Evolutionary conservation across 2,329 filamentous ascomycete genomes (phyloP).

Genomic region (Cytospora paraplurivora): DNA sequence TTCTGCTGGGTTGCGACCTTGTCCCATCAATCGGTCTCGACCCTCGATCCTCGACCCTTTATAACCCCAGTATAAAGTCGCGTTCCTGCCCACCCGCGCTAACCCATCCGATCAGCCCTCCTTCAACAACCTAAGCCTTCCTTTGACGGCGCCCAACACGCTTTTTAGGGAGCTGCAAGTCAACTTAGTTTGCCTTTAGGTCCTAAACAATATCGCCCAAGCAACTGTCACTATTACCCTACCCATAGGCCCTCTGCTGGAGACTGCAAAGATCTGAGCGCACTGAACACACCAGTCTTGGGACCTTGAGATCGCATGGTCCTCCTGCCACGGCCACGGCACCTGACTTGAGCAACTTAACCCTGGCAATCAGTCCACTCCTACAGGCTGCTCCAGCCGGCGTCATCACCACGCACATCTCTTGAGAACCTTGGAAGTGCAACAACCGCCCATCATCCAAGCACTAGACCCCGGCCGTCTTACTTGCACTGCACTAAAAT

Average conservation of each 20-base stretch:
- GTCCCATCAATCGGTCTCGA: conserved; percentile 18
- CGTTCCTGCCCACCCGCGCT: conserved; percentile 29
- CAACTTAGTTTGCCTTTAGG: conserved; percentile 26
- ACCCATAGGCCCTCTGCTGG: conserved; percentile 4
- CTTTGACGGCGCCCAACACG: conserved; percentile 25
- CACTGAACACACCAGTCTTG: background rate
- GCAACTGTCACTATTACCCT: conserved; percentile 10
- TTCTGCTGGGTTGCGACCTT: conserved; percentile 19
- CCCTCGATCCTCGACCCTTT: conserved; percentile 23
- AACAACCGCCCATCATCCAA: conserved; percentile 16
- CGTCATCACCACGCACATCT: conserved; percentile 17
- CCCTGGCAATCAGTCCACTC: conserved; percentile 16
- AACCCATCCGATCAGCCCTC: conserved; percentile 30
- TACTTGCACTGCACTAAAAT: conserved; percentile 29
- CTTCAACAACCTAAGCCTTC: conserved; percentile 28
- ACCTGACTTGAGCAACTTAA: conserved; percentile 16
- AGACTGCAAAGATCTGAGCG: conserved; percentile 2
- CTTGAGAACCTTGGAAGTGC: conserved; percentile 17
- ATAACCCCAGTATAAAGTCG: conserved; percentile 30
- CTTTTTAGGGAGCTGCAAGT: conserved; percentile 25
- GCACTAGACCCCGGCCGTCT: conserved; percentile 22
- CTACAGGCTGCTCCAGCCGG: conserved; percentile 15
- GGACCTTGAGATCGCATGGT: background rate
- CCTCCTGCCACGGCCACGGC: conserved; percentile 12
- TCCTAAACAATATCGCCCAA: conserved; percentile 10